Base-by-base conservation (phyloP, 139 green algal species). In the Micractinium conductrix region DNA sequence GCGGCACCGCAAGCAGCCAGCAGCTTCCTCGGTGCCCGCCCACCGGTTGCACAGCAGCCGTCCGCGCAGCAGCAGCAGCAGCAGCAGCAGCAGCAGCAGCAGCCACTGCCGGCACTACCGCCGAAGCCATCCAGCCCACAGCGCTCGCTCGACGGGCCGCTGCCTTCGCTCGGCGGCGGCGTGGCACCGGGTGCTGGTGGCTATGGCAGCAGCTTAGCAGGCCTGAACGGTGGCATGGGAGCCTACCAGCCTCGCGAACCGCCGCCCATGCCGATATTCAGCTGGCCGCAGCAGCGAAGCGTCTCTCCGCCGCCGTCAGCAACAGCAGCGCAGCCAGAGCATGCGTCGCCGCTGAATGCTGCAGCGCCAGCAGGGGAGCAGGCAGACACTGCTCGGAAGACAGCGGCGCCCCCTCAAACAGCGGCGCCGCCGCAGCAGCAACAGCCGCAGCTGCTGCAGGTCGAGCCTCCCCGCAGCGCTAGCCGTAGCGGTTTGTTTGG, bases 401-500 rank as follows among this genome's bases (percentile, higher is more conserved):
- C n/a, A n/a, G n/a, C n/a, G n/a, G n/a, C n/a, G n/a, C n/a, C n/a
- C n/a, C n/a, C n/a, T n/a, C n/a, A n/a, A n/a, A n/a, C n/a, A n/a
- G n/a, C n/a, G n/a, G n/a, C n/a, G n/a, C n/a, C n/a, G n/a, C n/a
- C n/a, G n/a, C n/a, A n/a, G n/a, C n/a, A n/a, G n/a, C n/a, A n/a
- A n/a, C n/a, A n/a, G n/a, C n/a, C n/a, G n/a, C n/a, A n/a, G n/a
- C n/a, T n/a, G n/a, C n/a, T n/a, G n/a, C n/a, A n/a, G n/a, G n/a
- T n/a, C n/a, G n/a, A n/a, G n/a, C n/a, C n/a, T n/a, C 28, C 24
- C 3, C 24, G 45, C 45, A n/a, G 45, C 21, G 30, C 50, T 35
- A 43, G 74, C 74, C 22, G 50, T 22, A 37, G 35, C 50, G 48
- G 74, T 37, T 44, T 65, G 10, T 79, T 79, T 79, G 72, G 72